Conservation (phyloP, 495 filamentous ascomycete species). For the Talaromyces liani region DNA sequence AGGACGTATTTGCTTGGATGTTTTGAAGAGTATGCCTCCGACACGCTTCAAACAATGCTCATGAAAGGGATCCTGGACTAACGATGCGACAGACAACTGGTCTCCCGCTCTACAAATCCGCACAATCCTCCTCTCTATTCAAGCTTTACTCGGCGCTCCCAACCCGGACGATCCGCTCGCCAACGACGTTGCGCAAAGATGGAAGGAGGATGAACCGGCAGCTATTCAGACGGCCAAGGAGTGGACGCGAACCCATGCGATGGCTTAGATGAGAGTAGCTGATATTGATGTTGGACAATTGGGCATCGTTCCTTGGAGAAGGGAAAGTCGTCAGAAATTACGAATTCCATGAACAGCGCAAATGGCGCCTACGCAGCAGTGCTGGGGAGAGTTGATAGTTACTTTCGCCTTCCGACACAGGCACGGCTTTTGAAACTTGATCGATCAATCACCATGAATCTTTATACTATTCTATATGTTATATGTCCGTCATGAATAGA, state of each 20-base stretch:
- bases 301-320: background rate
- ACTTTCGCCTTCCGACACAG: background rate
- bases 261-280: constrained; percentile 29
- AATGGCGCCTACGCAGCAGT: background rate
- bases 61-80: constrained; percentile 1
- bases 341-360: background rate
- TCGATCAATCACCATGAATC: background rate
- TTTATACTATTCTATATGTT: background rate
- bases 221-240: constrained; percentile 85
- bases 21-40: constrained; percentile 77
- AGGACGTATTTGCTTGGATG: constrained; percentile 93
- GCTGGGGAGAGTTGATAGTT: background rate
- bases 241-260: constrained; percentile 79
- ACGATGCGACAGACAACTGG: constrained; percentile 76
- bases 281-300: background rate
- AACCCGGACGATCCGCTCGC: constrained; percentile 97
- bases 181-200: constrained; percentile 94
- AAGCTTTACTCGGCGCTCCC: constrained; percentile 89
- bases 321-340: background rate
- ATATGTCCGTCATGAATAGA: constrained; percentile 1
- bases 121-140: constrained; percentile 94
- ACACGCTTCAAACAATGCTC: background rate
- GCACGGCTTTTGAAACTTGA: background rate
- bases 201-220: constrained; percentile 90
- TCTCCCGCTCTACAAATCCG: constrained; percentile 96